Evolutionary conservation across 768 basidiomycete genomes (phyloP).

Genomic region (Lentinula boryana): DNA sequence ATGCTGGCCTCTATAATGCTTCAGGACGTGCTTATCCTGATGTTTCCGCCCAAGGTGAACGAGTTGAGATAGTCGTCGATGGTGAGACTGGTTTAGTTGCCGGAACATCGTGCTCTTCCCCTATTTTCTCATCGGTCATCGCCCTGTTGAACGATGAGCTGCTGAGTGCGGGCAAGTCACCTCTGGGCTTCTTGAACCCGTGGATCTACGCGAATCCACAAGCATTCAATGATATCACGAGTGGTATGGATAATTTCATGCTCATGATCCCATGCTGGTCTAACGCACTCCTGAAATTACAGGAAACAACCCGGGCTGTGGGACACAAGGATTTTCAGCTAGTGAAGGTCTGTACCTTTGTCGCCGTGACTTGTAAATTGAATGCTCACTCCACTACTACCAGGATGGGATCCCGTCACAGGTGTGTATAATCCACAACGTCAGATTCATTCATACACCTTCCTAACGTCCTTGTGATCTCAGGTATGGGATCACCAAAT

Average conservation of each 20-base stretch:
- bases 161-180: conserved; percentile 33
- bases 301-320: conserved; percentile 3
- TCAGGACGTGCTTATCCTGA: conserved; percentile 17
- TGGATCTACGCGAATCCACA: conserved; percentile 34
- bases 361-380: not conserved
- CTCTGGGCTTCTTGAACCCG: conserved; percentile 59
- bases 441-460: too few species aligned
- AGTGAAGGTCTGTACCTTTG: not conserved
- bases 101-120: conserved; percentile 54
- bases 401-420: conserved; percentile 1
- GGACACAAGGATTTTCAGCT: not conserved
- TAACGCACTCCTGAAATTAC: not conserved
- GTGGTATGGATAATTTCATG: conserved; percentile 23
- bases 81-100: conserved; percentile 34
- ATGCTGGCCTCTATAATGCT: conserved; percentile 36
- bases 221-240: conserved; percentile 54
- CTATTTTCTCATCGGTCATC: conserved; percentile 53
- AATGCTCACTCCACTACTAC: not conserved
- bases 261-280: not conserved
- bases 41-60: conserved; percentile 8
- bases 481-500: not conserved
- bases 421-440: not conserved
- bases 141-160: conserved; percentile 59
- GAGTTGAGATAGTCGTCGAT: conserved; percentile 49
- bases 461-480: not conserved